Evolutionary conservation across 192 early-diverging fungal genomes (phyloP), one percentile per base, ranked within the genome.

Genomic region (Phycomyces nitens): DNA sequence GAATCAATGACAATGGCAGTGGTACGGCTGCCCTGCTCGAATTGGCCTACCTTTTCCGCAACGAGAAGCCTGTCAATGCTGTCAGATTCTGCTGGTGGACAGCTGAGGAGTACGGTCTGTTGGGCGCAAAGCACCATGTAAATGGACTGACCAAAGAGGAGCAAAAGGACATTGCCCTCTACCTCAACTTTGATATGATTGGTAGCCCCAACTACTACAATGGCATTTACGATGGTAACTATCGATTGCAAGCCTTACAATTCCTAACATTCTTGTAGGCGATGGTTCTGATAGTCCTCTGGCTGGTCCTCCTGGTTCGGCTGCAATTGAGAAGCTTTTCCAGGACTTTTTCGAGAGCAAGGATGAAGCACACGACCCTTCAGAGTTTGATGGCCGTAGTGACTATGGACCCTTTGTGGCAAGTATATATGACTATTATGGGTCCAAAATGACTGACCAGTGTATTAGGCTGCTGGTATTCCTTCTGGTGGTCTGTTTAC

Each of bases 141-240:
- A 74, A 78, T 10, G 68, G 77, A 27, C 53, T 86, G 62, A 70
- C 76, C 11, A 71, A 56, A 24, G 71, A 75, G 18, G 70, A 76
- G 10, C 82, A 78, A 75, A 26, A 64, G 0, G 65, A 83, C 34
- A 72, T 89, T 40, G 82, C 81, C 3, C 76, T 84, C 57, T 70
- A 86, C 65, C 77, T 89, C 52, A 89, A 89, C 64, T 84, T 89
- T 76, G 88, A 89, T 67, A 89, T 87, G 85, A 70, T 89, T 24
- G 88, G 80, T 9, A 87, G 85, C 69, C 88, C 88, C 40, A 89
- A 89, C 75, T 87, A 82, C 71, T 49, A 57, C 26, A 66, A 55
- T 57, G 26, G 53, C 23, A 74, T 89, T 44, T 84, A 86, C 57
- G 79, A 84, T 53, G 86, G 84, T 54, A 74, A 81, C n/a, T n/a